phyloP scores from a whole-genome alignment of 768 basidiomycete species.

The Mycena pura region DNA sequence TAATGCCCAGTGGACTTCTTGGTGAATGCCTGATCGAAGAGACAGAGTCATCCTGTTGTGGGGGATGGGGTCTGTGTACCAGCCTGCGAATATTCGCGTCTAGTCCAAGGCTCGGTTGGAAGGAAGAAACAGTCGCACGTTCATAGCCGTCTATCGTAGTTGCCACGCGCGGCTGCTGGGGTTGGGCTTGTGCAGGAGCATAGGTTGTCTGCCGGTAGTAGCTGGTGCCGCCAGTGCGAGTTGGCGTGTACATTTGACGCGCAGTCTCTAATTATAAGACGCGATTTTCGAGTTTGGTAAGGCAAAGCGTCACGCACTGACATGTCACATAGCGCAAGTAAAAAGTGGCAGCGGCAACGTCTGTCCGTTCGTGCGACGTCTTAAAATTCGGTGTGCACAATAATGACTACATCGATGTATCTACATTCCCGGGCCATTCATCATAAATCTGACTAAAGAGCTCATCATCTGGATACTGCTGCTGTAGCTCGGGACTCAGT shows the following conservation, averaged over 20 bases:
- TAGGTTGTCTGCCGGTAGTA: slow-evolving; percentile 13
- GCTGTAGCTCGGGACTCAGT: slow-evolving; percentile 48
- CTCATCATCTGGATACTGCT: slow-evolving; percentile 57
- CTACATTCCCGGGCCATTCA: slow-evolving; percentile 3
- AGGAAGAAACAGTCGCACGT: slow-evolving; percentile 51
- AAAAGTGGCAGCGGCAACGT: too few species aligned
- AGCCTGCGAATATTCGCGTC: slow-evolving; percentile 53
- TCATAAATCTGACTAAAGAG: slow-evolving; percentile 44
- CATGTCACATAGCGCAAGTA: too few species aligned
- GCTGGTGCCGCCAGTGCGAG: background rate
- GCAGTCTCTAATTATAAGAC: too few species aligned
- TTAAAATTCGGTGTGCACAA: too few species aligned
- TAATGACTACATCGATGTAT: too few species aligned
- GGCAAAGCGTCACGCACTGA: background rate
- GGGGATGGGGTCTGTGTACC: slow-evolving; percentile 82
- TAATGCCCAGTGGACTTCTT: slow-evolving; percentile 90
- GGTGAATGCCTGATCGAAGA: slow-evolving; percentile 79
- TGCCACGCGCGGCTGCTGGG: background rate
- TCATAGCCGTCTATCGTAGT: slow-evolving; percentile 73
- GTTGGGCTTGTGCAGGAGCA: background rate
- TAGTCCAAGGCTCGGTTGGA: slow-evolving; percentile 9
- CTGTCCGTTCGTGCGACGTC: too few species aligned
- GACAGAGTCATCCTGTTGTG: slow-evolving; percentile 93
- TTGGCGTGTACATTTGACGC: slow-evolving; percentile 14
- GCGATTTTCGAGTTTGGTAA: too few species aligned